A percentile compares a stretch with the other conserved stretches of the same genome.
phyloP scores from a whole-genome alignment of 140 eudicot genomes.

The Flaveria floridana region DNA sequence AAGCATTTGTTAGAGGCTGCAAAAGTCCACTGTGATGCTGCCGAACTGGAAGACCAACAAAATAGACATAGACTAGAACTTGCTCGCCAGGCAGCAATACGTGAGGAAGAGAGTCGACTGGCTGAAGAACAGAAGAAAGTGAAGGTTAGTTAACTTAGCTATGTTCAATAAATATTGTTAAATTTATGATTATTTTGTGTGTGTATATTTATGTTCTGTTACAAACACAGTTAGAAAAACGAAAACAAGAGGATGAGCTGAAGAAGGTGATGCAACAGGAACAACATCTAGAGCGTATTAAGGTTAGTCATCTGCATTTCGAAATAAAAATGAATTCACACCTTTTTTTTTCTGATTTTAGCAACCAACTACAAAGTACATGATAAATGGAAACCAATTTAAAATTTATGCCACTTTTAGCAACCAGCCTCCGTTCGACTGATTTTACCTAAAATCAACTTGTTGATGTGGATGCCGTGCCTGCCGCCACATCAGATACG shows the following conservation, averaged over 20 bases:
- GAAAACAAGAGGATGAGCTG: conserved; percentile 91
- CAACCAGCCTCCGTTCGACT: too few species aligned
- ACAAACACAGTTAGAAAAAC: conserved; percentile 69
- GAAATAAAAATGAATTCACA: neutral
- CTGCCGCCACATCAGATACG: too few species aligned
- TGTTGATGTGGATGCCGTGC: too few species aligned
- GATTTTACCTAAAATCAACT: too few species aligned
- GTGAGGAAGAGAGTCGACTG: conserved; percentile 77
- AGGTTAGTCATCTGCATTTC: conserved; percentile 48
- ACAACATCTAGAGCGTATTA: conserved; percentile 78
- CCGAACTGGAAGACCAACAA: conserved; percentile 81
- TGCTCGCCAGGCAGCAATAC: conserved; percentile 78
- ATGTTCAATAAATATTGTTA: neutral
- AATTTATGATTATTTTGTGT: conserved; percentile 13
- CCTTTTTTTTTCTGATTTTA: neutral
- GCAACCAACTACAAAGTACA: neutral
- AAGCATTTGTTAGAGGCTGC: conserved; percentile 93
- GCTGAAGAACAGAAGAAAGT: conserved; percentile 86
- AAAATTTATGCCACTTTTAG: too few species aligned
- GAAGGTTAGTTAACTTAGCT: conserved; percentile 47
- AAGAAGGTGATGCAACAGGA: conserved; percentile 87
- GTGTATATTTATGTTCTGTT: conserved; percentile 25
- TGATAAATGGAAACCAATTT: too few species aligned
- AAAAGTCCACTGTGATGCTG: conserved; percentile 81
- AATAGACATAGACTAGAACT: conserved; percentile 72